phyloP scores from a whole-genome alignment of 139 green algal species.

The Parachlorella kessleri region DNA sequence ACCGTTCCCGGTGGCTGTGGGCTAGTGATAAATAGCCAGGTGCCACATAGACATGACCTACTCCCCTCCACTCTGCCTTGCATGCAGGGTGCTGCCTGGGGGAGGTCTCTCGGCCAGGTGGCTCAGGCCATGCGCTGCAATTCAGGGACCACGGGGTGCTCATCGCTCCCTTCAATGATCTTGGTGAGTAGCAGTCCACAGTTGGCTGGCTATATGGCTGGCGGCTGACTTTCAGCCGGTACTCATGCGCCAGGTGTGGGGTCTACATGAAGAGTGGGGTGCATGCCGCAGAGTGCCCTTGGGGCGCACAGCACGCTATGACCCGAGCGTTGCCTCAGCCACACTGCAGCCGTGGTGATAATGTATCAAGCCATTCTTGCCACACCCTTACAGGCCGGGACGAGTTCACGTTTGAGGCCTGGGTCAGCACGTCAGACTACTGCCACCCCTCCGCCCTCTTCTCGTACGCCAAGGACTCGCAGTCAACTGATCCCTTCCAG shows the following conservation, averaged over 20 bases:
- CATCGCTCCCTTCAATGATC: slow-evolving; percentile 66
- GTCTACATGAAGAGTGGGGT: no score
- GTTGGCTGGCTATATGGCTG: not conserved
- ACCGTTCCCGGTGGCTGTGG: no score
- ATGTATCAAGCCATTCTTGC: no score
- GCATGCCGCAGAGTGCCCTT: no score
- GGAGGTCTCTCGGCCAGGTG: slow-evolving; percentile 42
- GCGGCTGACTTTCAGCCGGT: no score
- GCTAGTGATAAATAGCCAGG: no score
- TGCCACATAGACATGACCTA: no score
- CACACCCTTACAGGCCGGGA: slow-evolving; percentile 37
- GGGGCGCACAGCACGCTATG: no score
- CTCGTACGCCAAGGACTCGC: slow-evolving; percentile 74
- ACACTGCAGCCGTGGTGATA: no score
- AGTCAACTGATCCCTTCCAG: slow-evolving; percentile 25
- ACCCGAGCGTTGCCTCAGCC: no score
- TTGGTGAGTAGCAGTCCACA: not conserved
- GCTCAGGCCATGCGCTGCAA: slow-evolving; percentile 75
- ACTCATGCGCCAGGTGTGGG: no score
- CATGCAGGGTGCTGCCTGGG: not conserved
- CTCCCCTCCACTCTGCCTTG: no score
- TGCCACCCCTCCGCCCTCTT: slow-evolving; percentile 79
- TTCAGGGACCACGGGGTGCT: slow-evolving; percentile 79
- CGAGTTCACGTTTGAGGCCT: slow-evolving; percentile 86
- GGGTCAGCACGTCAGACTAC: slow-evolving; percentile 81